These are phyloP conservation scores for Candida quercuum DNA, from an alignment of 805 yeast genomes.

Conservation along the genomic window DNA sequence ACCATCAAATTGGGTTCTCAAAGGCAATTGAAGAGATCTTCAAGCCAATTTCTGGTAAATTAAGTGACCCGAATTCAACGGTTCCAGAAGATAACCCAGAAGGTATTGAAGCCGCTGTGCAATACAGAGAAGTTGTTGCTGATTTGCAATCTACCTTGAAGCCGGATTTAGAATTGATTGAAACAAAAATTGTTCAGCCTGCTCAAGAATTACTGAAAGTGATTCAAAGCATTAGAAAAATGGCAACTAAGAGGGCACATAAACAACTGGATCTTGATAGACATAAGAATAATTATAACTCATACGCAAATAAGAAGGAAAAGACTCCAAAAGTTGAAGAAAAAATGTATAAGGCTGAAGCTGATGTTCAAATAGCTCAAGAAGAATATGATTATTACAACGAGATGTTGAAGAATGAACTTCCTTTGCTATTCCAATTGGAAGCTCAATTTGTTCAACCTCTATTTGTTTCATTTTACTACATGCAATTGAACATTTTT, in stretches of 20 bases:
- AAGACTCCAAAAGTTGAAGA: constrained; percentile 88
- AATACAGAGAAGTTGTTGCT: constrained; percentile 79
- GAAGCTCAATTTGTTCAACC: constrained; percentile 94
- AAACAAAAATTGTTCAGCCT: constrained; percentile 82
- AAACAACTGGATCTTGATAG: constrained; percentile 93
- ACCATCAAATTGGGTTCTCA: constrained; percentile 92
- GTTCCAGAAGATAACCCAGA: constrained; percentile 94
- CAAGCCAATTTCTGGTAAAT: constrained; percentile 90
- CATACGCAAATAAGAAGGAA: constrained; percentile 78
- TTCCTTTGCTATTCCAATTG: constrained; percentile 81
- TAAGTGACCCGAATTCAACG: constrained; percentile 82
- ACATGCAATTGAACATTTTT: constrained; percentile 95
- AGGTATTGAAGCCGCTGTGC: constrained; percentile 92
- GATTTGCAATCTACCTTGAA: constrained; percentile 81
- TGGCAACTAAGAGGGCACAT: constrained; percentile 94
- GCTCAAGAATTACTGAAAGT: constrained; percentile 86
- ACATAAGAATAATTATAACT: constrained; percentile 61
- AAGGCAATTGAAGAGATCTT: constrained; percentile 92
- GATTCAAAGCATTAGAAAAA: constrained; percentile 78
- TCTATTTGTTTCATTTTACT: constrained; percentile 87
- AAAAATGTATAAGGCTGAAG: constrained; percentile 81
- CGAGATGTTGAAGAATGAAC: constrained; percentile 85
- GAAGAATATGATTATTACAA: constrained; percentile 96
- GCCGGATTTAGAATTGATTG: constrained; percentile 92
- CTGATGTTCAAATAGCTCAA: constrained; percentile 83